Evolutionary conservation across 441 rosid genomes (phyloP).

Genomic region (Rhodomyrtus psidioides): DNA sequence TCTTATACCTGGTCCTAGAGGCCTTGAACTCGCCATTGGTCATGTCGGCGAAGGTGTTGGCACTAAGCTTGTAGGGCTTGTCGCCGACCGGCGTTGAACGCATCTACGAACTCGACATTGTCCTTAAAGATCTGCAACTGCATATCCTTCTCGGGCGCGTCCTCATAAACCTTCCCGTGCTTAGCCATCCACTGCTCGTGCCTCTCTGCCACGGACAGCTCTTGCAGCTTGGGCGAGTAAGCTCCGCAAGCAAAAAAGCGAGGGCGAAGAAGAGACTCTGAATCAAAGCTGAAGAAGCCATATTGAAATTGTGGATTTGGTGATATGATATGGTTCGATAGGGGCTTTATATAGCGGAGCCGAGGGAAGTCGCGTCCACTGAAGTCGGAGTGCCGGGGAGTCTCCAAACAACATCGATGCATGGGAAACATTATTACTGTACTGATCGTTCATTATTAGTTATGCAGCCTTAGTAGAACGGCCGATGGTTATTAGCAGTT

Average conservation of each 20-base stretch:
- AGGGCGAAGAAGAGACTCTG: neutral
- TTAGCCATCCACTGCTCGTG: constrained; percentile 17
- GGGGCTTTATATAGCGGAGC: neutral
- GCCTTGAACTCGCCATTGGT: constrained; percentile 23
- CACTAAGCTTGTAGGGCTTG: constrained; percentile 23
- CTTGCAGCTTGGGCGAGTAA: constrained; percentile 5
- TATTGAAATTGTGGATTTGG: neutral
- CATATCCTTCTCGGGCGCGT: constrained; percentile 20
- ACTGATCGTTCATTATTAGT: neutral
- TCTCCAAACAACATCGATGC: neutral
- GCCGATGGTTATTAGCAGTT: neutral
- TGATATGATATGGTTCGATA: neutral
- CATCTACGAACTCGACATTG: constrained; percentile 23
- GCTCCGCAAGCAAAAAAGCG: neutral
- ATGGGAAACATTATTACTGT: neutral
- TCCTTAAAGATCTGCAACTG: constrained; percentile 32
- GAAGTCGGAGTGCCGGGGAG: constrained; percentile 1
- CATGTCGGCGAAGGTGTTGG: constrained; percentile 29
- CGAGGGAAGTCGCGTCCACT: neutral
- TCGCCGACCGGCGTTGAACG: constrained; percentile 23
- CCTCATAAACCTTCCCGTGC: constrained; percentile 10
- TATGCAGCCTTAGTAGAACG: neutral
- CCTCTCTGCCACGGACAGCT: constrained; percentile 1
- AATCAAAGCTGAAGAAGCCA: neutral
- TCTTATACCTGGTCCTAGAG: constrained; percentile 21